Base-by-base conservation (phyloP, 768 basidiomycete genomes). In the Leccinellum albellum region DNA sequence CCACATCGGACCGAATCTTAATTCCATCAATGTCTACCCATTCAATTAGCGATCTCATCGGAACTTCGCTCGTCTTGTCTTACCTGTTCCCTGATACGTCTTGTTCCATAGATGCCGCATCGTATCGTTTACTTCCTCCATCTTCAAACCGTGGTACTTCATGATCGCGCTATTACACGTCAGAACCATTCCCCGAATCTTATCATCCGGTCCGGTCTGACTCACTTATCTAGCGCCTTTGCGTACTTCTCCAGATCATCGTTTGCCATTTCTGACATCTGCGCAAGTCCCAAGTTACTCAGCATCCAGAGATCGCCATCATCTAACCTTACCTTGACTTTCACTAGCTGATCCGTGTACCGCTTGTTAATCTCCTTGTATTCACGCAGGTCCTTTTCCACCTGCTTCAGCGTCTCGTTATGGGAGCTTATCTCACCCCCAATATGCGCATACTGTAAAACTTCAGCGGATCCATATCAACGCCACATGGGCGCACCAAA, bases 111-210 rank as follows among this genome's bases (percentile, higher is more conserved):
- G 72, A 67, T 97, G 93, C 49, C 88, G 88, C 85, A 98, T 96
- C 14, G 88, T 95, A 66, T 97, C 94, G 67, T 99, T 99, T 65
- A 99, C 94, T 77, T 99, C 97, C 72, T 95, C 93, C 97, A 98
- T 97, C 75, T 99, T 99, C 64, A 97, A 79, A 14, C 86, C 77
- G 67, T 99, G 97, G 66, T 98, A 99, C 73, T 92, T 93, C 92
- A 99, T 97, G 71, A 99, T 98, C 42, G 95, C 97, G 63, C 96
- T 98, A 56, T 2, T 56, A 60, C 21, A 40, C 42, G 59, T 74
- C 51, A 68, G 58, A 50, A 28, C n/a, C 53, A 20, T 37, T n/a
- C 6, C 37, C 21, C 20, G 33, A 48, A 55, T 20, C 12, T 35
- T 24, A 44, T 28, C 42, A 31, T 2, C 14, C 20, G 15, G 14